Percentiles rank a stretch among this genome's conserved stretches.
Evolutionary conservation across 192 early-diverging fungal genomes (phyloP).

Genomic region (Podila horticola): DNA sequence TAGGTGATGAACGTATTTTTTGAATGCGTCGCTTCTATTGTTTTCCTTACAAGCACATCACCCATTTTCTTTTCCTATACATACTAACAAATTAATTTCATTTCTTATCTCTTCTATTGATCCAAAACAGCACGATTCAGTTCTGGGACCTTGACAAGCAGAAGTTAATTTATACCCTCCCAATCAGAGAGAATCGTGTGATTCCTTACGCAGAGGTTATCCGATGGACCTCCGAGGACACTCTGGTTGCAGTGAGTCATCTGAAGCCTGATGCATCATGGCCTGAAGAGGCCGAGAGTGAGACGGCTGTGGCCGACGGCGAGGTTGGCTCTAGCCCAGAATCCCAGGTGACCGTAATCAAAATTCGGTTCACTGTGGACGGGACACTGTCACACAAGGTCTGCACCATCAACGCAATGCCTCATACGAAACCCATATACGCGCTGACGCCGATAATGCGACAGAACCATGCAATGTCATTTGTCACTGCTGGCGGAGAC

Average conservation of each 20-base stretch:
- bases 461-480: conserved; percentile 18
- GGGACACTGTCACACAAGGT: conserved; percentile 5
- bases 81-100: background rate
- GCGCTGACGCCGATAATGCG: conserved; percentile 13
- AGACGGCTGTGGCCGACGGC: background rate
- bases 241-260: conserved; percentile 34
- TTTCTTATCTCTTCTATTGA: too few species aligned
- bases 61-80: background rate
- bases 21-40: background rate
- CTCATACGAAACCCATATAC: conserved; percentile 15
- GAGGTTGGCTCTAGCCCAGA: conserved; percentile 12
- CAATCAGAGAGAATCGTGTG: background rate
- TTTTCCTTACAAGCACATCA: background rate
- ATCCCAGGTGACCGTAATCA: conserved; percentile 25
- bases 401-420: conserved; percentile 4
- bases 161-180: background rate
- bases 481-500: conserved; percentile 28
- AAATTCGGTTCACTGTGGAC: conserved; percentile 8
- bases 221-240: conserved; percentile 30
- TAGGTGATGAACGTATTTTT: background rate
- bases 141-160: conserved; percentile 32
- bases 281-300: background rate
- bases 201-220: conserved; percentile 37
- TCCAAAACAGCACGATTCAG: conserved; percentile 16
- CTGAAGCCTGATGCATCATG: conserved; percentile 7